Percentiles rank a stretch among this genome's conserved stretches.
Conservation (phyloP, 257 asterid genomes). For the Rauvolfia tetraphylla region DNA sequence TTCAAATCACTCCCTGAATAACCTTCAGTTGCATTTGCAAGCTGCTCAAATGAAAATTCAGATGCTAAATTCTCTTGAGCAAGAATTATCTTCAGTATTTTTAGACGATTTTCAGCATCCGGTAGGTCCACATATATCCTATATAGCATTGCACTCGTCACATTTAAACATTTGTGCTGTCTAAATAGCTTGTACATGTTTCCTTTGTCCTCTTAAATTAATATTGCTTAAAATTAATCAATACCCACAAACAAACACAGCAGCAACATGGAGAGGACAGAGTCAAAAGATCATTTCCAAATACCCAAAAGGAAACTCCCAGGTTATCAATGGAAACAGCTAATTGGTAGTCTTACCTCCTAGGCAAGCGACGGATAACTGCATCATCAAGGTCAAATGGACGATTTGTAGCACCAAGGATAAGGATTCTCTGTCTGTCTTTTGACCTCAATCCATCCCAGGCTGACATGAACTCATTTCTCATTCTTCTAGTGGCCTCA, state of each 20-base stretch:
- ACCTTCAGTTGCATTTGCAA: slow-evolving; percentile 93
- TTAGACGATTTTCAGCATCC: slow-evolving; percentile 81
- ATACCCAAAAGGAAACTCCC: not conserved
- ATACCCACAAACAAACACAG: not conserved
- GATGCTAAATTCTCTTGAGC: slow-evolving; percentile 71
- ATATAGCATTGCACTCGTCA: slow-evolving; percentile 27
- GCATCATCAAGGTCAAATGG: slow-evolving; percentile 99
- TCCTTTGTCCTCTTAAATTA: not conserved
- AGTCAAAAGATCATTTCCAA: not conserved
- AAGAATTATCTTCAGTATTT: slow-evolving; percentile 80
- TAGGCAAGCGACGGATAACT: slow-evolving; percentile 94
- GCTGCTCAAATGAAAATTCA: slow-evolving; percentile 64
- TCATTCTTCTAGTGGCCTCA: slow-evolving; percentile 99
- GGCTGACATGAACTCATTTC: slow-evolving; percentile 98
- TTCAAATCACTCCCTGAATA: slow-evolving; percentile 98
- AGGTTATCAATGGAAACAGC: not conserved
- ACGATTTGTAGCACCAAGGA: slow-evolving; percentile 98
- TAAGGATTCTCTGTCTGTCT: slow-evolving; percentile 89
- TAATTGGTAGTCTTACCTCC: slow-evolving; percentile 50
- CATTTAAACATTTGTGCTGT: not conserved
- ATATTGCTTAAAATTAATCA: not conserved
- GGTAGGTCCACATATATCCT: slow-evolving; percentile 96
- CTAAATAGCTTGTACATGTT: not conserved
- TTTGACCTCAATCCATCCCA: slow-evolving; percentile 99
- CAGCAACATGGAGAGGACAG: not conserved